Evolutionary conservation across 2,329 filamentous ascomycete genomes (phyloP).

Genomic region (Sporothrix phasma): DNA sequence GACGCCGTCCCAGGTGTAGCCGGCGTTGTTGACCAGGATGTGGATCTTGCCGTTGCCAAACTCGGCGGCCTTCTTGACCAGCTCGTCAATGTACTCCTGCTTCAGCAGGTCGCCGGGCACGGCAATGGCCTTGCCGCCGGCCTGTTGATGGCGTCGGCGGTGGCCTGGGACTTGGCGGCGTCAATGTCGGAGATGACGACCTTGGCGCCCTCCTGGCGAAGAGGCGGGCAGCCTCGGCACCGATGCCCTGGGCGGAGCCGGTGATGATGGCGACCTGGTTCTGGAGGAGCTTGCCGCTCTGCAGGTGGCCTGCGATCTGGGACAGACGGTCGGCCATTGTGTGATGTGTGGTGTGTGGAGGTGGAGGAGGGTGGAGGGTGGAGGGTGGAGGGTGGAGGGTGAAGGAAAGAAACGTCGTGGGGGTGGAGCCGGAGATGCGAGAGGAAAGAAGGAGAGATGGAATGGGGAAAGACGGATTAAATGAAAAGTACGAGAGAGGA

Average conservation of each 20-base stretch:
- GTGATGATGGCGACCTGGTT: constrained; percentile 84
- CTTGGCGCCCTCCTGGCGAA: constrained; percentile 80
- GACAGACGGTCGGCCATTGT: constrained; percentile 49
- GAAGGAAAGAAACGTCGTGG: background rate
- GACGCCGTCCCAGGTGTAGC: constrained; percentile 87
- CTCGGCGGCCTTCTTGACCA: constrained; percentile 66
- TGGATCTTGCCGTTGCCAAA: constrained; percentile 84
- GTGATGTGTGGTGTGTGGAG: background rate
- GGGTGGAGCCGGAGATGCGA: background rate
- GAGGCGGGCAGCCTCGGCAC: constrained; percentile 68
- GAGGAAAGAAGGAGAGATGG: background rate
- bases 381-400: background rate
- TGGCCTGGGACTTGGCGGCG: constrained; percentile 55
- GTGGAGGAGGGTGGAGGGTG: background rate
- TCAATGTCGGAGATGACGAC: constrained; percentile 81
- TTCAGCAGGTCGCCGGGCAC: constrained; percentile 70
- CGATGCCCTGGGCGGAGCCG: constrained; percentile 77
- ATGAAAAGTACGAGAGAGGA: background rate
- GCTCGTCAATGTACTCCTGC: constrained; percentile 55
- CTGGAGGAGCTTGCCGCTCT: constrained; percentile 66
- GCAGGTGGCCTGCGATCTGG: constrained; percentile 70
- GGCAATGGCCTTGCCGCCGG: constrained; percentile 58
- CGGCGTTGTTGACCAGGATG: constrained; percentile 85
- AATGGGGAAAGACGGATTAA: background rate
- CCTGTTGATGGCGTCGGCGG: constrained; percentile 60